Evolutionary conservation across 2,329 filamentous ascomycete species (phyloP).

Genomic region (Venturia pyrina): DNA sequence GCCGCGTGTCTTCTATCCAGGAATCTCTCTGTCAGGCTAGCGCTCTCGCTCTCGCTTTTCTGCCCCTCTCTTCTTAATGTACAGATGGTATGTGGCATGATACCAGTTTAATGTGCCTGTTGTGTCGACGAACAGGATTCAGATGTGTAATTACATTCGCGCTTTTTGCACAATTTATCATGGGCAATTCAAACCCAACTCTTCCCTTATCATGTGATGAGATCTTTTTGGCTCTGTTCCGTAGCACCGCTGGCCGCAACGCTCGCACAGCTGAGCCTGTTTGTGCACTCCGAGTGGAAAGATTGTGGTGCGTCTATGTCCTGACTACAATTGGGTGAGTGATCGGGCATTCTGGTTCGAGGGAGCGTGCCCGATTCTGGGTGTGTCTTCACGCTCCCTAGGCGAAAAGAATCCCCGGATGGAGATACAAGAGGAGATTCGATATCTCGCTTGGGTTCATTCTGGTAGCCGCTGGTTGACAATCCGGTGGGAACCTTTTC

Average conservation of each 20-base stretch:
- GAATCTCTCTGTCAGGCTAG: too few species aligned
- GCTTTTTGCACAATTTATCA: neutral
- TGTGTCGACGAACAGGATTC: neutral
- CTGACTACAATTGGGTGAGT: neutral
- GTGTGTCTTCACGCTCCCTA: neutral
- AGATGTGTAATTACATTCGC: neutral
- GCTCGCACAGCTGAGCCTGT: neutral
- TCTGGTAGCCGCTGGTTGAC: neutral
- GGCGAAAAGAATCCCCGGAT: neutral
- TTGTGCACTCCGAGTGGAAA: neutral
- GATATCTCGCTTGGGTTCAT: neutral
- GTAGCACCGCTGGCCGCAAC: conserved; percentile 3
- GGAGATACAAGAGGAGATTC: neutral
- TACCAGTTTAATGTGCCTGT: neutral
- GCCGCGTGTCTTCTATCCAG: neutral
- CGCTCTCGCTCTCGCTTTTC: neutral
- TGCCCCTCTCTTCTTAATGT: neutral
- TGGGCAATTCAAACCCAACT: neutral
- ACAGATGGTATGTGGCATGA: neutral
- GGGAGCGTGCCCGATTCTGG: neutral
- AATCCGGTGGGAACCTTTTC: neutral
- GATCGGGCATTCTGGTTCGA: neutral
- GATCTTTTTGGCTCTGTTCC: neutral
- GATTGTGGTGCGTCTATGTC: neutral
- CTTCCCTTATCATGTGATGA: neutral